Conservation (phyloP, 2,329 filamentous ascomycete genomes). For the Aspergillus calidoustus region DNA sequence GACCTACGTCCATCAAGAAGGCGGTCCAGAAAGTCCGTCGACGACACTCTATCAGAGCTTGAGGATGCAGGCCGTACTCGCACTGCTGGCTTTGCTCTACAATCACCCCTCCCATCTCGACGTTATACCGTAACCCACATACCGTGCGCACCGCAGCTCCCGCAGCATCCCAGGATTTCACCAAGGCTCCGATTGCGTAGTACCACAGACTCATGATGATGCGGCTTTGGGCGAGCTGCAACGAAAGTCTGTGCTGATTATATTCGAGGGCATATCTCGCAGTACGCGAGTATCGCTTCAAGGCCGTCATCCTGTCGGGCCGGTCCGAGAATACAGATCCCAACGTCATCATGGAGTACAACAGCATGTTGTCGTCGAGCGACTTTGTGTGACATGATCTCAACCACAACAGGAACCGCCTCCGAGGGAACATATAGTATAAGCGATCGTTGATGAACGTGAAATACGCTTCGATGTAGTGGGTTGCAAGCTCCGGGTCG, state of each 20-base stretch:
- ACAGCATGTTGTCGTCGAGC: conserved; percentile 61
- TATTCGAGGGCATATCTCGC: conserved; percentile 62
- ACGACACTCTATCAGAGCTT: conserved; percentile 67
- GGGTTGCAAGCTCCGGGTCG: conserved; percentile 54
- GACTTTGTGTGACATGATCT: conserved; percentile 54
- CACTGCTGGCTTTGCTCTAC: conserved; percentile 51
- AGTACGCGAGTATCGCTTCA: conserved; percentile 57
- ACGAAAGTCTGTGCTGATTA: conserved; percentile 56
- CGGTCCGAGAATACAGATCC: conserved; percentile 60
- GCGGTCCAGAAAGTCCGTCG: conserved; percentile 74
- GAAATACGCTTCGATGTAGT: conserved; percentile 63
- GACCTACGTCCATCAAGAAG: conserved; percentile 67
- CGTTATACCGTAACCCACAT: conserved; percentile 64
- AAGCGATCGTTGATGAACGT: conserved; percentile 59
- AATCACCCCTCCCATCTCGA: conserved; percentile 60
- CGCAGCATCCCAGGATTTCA: conserved; percentile 67
- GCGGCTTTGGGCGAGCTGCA: conserved; percentile 70
- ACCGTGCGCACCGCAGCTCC: conserved; percentile 66
- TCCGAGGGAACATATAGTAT: conserved; percentile 61
- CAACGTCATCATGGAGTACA: conserved; percentile 64
- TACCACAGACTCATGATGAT: conserved; percentile 71
- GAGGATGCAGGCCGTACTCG: conserved; percentile 62
- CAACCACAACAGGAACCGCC: conserved; percentile 60
- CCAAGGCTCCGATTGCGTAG: conserved; percentile 63
- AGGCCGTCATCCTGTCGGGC: conserved; percentile 49